Evolutionary conservation across 83 land plant species (phyloP).

Genomic region (Diphasiastrum complanatum): DNA sequence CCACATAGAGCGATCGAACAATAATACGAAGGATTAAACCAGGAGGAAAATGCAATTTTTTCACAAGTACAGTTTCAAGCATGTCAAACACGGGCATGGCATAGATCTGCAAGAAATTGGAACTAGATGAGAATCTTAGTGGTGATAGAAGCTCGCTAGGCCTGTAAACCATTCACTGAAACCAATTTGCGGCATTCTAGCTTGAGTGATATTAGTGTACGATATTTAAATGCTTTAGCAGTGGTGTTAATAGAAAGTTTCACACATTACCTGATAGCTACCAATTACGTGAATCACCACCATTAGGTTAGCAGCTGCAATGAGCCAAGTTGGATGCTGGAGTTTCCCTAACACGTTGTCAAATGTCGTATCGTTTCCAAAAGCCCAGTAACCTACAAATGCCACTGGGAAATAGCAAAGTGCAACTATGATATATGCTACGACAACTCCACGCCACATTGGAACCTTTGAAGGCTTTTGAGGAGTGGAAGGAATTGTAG

Average conservation of each 20-base stretch:
- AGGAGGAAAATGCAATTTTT: conserved; percentile 41
- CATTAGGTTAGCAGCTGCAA: conserved; percentile 70
- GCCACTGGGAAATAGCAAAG: conserved; percentile 89
- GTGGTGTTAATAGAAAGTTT: neutral
- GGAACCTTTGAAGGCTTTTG: conserved; percentile 78
- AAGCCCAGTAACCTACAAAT: conserved; percentile 62
- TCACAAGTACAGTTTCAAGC: conserved; percentile 65
- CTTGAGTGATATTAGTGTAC: too few species aligned
- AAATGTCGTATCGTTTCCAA: conserved; percentile 53
- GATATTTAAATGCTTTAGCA: neutral
- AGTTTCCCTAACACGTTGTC: conserved; percentile 60
- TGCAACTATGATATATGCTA: conserved; percentile 76
- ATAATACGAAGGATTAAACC: conserved; percentile 38
- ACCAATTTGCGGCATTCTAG: too few species aligned
- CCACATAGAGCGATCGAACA: conserved; percentile 55
- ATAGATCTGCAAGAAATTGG: conserved; percentile 43
- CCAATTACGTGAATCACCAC: conserved; percentile 91
- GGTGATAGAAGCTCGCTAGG: too few species aligned
- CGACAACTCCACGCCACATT: conserved; percentile 84
- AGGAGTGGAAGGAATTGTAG: conserved; percentile 85
- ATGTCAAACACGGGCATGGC: conserved; percentile 94
- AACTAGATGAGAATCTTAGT: neutral
- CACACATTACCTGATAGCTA: conserved; percentile 73
- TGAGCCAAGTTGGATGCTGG: conserved; percentile 63
- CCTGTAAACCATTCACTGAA: too few species aligned